Evolutionary conservation across 2,329 filamentous ascomycete species (phyloP).

Genomic region (Atkinsonella texensis): DNA sequence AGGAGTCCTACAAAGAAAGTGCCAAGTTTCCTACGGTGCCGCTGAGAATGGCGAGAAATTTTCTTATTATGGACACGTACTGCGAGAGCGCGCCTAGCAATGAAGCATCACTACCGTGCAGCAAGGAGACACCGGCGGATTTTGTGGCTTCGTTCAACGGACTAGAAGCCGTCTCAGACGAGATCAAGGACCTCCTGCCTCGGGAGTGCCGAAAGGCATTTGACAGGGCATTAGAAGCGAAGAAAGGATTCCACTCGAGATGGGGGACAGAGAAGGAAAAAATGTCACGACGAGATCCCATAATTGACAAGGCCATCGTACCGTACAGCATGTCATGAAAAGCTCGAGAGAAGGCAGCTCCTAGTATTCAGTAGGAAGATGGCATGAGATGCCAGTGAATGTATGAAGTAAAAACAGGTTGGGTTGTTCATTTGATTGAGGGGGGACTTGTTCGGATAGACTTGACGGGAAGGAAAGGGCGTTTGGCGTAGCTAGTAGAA

Average conservation of each 20-base stretch:
- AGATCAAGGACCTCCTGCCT: constrained; percentile 54
- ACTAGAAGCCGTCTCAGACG: constrained; percentile 50
- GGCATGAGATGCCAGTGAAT: background rate
- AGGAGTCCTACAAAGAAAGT: constrained; percentile 14
- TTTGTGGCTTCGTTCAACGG: constrained; percentile 46
- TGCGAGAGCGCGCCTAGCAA: constrained; percentile 39
- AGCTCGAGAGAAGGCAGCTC: background rate
- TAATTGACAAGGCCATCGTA: constrained; percentile 54
- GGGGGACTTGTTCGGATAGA: too few species aligned
- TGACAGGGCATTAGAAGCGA: constrained; percentile 49
- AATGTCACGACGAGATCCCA: constrained; percentile 36
- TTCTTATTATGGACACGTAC: constrained; percentile 42
- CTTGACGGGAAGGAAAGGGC: background rate
- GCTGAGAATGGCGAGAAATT: constrained; percentile 40
- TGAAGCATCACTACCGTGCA: constrained; percentile 32
- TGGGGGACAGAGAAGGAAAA: constrained; percentile 61
- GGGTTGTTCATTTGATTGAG: background rate
- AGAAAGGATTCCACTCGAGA: constrained; percentile 58
- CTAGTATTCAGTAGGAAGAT: background rate
- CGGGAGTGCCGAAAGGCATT: constrained; percentile 63
- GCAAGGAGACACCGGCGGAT: constrained; percentile 29
- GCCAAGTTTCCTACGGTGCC: constrained; percentile 35
- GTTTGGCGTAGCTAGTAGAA: background rate
- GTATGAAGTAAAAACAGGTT: background rate
- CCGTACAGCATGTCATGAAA: constrained; percentile 35